Conservation (phyloP, 176 grass and related monocot genomes). For the Oryza meridionalis region DNA sequence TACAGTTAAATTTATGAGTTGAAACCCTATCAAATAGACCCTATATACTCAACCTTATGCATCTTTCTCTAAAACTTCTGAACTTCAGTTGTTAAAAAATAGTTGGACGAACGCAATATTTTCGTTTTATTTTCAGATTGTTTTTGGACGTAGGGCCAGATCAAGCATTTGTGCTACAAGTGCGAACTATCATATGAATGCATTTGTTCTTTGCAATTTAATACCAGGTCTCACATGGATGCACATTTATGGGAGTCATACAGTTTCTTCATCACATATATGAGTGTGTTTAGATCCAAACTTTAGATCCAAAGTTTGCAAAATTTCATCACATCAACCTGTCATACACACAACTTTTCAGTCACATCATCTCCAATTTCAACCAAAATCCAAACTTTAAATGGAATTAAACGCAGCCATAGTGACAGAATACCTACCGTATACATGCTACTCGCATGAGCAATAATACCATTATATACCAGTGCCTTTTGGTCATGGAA, state of each 20-base stretch:
- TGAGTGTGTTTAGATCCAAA: too few species aligned
- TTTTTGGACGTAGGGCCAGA: not conserved
- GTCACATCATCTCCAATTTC: too few species aligned
- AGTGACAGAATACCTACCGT: constrained; percentile 31
- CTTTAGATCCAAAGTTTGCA: too few species aligned
- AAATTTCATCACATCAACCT: too few species aligned
- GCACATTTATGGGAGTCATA: constrained; percentile 7
- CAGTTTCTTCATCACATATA: not conserved
- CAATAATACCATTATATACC: not conserved
- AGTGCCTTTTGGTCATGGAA: not conserved
- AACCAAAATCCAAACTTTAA: too few species aligned
- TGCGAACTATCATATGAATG: not conserved
- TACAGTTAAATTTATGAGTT: too few species aligned
- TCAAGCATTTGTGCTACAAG: not conserved
- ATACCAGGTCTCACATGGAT: constrained; percentile 14
- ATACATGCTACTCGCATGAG: not conserved
- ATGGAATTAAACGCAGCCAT: too few species aligned
- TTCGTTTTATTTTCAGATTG: not conserved
- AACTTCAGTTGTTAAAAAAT: too few species aligned
- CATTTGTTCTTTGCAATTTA: not conserved
- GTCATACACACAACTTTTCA: too few species aligned
- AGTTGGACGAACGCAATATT: not conserved
- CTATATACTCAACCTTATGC: not conserved
- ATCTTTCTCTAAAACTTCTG: not conserved
- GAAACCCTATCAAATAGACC: not conserved